Percentiles rank a stretch among this genome's conserved stretches.
phyloP scores from a whole-genome alignment of 164 flowering plant species.

The Litsea cubeba region DNA sequence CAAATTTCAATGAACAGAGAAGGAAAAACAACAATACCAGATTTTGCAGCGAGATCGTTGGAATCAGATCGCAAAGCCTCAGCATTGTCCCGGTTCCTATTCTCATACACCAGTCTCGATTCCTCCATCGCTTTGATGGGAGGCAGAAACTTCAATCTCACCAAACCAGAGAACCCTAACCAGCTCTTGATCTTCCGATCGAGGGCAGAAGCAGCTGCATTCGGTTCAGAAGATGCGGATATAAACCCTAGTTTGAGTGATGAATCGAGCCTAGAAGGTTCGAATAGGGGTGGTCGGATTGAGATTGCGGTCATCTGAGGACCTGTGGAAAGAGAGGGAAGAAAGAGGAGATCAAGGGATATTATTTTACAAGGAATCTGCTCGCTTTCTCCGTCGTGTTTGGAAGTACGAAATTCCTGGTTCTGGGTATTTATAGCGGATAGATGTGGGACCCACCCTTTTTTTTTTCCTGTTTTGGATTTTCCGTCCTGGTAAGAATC shows the following conservation, averaged over 20 bases:
- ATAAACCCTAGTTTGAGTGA: background rate
- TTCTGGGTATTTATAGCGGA: no score
- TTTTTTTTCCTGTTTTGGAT: no score
- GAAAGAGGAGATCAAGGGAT: background rate
- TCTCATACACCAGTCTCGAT: conserved; percentile 1
- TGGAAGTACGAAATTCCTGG: no score
- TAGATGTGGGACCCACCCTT: no score
- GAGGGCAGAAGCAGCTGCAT: background rate
- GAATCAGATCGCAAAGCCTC: background rate
- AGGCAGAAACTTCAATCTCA: conserved; percentile 1
- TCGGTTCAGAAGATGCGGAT: background rate
- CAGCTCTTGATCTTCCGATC: background rate
- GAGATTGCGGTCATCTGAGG: background rate
- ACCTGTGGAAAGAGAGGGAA: background rate
- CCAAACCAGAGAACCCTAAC: background rate
- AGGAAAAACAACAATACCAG: background rate
- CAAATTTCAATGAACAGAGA: no score
- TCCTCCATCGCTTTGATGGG: conserved; percentile 8
- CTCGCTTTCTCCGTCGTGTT: no score
- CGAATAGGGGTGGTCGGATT: background rate
- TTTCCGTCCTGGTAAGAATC: no score
- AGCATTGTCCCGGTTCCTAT: background rate
- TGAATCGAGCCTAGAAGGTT: background rate
- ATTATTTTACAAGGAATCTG: no score
- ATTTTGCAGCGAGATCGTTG: background rate